Evolutionary conservation across 352 stramenopile species (phyloP).

Genomic region (Pythium sp.): DNA sequence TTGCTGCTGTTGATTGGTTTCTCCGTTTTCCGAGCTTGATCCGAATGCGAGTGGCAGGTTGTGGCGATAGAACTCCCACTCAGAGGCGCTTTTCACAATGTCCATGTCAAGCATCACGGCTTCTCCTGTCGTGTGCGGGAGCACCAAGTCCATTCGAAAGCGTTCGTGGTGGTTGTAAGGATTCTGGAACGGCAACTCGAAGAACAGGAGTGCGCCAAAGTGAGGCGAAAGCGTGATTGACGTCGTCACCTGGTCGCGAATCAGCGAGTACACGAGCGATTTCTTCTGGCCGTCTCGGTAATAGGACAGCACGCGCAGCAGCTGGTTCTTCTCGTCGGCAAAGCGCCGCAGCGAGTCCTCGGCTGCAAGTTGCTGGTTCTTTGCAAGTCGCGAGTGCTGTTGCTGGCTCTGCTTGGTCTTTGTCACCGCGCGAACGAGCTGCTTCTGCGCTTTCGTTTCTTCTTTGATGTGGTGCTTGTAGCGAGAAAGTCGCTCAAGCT

Average conservation of each 20-base stretch:
- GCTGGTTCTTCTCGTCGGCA: slow-evolving; percentile 75
- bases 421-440: slow-evolving; percentile 50
- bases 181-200: slow-evolving; percentile 89
- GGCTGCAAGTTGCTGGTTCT: slow-evolving; percentile 16
- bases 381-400: slow-evolving; percentile 15
- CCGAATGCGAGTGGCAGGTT: slow-evolving; percentile 58
- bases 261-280: slow-evolving; percentile 87
- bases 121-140: slow-evolving; percentile 30
- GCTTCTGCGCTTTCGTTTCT: slow-evolving; percentile 47
- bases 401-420: slow-evolving; percentile 30
- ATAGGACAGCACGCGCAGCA: slow-evolving; percentile 87
- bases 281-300: slow-evolving; percentile 95
- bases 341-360: slow-evolving; percentile 45
- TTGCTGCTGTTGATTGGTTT: slow-evolving; percentile 6
- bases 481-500: slow-evolving; percentile 66
- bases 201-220: slow-evolving; percentile 82
- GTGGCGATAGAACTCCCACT: slow-evolving; percentile 83
- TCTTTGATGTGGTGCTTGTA: slow-evolving; percentile 61
- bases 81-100: slow-evolving; percentile 73
- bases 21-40: not conserved
- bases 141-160: slow-evolving; percentile 85
- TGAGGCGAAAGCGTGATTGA: slow-evolving; percentile 76
- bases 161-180: slow-evolving; percentile 90
- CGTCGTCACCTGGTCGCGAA: slow-evolving; percentile 88
- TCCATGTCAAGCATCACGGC: slow-evolving; percentile 50